Percentiles rank a stretch among this genome's conserved stretches.
These are phyloP conservation scores for Patellifolia procumbens DNA, from an alignment of 179 eudicot species.

Conservation along the genomic window DNA sequence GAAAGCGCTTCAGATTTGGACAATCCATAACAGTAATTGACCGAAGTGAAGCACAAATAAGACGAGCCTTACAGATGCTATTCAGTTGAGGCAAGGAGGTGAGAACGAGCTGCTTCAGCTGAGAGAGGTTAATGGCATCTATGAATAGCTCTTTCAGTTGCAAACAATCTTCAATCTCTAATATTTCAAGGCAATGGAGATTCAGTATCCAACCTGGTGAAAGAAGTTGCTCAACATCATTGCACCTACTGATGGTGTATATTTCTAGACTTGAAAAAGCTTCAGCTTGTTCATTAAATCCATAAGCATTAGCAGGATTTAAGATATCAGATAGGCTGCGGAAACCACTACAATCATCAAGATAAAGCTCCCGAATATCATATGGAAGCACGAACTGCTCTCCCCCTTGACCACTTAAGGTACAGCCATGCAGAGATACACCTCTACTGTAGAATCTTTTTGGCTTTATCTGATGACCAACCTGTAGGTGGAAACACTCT, in stretches of 20 bases:
- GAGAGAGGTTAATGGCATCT: neutral
- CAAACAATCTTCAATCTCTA: constrained; percentile 7
- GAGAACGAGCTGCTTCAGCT: neutral
- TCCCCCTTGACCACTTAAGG: constrained; percentile 8
- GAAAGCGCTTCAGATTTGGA: constrained; percentile 2
- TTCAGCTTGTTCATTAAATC: neutral
- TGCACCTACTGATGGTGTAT: constrained; percentile 8
- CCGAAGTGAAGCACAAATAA: neutral
- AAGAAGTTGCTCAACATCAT: constrained; percentile 5
- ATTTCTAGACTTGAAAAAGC: constrained; percentile 15
- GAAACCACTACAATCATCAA: constrained; percentile 12
- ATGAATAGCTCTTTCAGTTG: neutral
- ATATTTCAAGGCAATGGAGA: neutral
- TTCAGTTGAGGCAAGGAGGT: constrained; percentile 2
- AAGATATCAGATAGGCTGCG: constrained; percentile 1
- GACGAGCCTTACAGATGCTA: neutral
- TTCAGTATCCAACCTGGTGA: neutral
- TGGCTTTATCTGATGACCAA: neutral
- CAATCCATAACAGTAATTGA: neutral
- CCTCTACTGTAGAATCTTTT: neutral
- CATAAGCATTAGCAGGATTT: neutral
- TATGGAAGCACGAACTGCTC: constrained; percentile 9
- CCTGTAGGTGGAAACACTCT: constrained; percentile 20
- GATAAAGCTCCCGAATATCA: constrained; percentile 14
- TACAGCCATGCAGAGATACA: constrained; percentile 13